A percentile compares a stretch with the other conserved stretches of the same genome.
These are phyloP conservation scores for Protoeuglena noctilucae DNA, from an alignment of 139 green algal genomes.

Conservation along the genomic window DNA sequence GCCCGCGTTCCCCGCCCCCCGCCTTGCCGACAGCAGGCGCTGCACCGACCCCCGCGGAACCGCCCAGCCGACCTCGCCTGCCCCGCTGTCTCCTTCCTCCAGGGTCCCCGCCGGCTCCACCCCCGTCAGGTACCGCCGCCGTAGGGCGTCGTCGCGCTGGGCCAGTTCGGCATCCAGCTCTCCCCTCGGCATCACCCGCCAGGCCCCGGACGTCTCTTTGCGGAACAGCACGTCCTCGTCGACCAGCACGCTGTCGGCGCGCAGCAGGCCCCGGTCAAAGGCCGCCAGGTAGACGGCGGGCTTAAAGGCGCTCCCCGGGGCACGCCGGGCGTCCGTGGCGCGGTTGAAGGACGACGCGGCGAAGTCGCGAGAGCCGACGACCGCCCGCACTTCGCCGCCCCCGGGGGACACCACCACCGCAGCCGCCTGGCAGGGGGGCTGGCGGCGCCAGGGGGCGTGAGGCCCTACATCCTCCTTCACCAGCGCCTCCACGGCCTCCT, in stretches of 20 bases:
- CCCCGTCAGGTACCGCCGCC: not conserved
- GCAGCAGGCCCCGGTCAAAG: constrained; percentile 17
- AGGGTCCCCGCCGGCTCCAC: not conserved
- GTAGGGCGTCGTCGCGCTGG: not conserved
- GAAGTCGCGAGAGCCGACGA: constrained; percentile 34
- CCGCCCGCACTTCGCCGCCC: constrained; percentile 23
- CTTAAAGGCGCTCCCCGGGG: constrained; percentile 27
- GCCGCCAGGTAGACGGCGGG: constrained; percentile 31
- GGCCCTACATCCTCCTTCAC: constrained; percentile 8
- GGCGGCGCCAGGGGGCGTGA: not conserved
- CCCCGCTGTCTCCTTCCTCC: not conserved
- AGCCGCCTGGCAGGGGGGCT: constrained; percentile 19
- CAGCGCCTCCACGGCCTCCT: constrained; percentile 15
- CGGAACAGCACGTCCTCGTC: constrained; percentile 16
- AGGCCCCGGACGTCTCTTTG: not conserved
- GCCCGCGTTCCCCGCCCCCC: constrained; percentile 1
- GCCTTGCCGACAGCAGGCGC: not conserved
- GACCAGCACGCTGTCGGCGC: constrained; percentile 11
- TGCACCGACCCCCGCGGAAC: no score
- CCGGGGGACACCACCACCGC: constrained; percentile 27
- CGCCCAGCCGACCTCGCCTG: no score
- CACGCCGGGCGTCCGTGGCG: constrained; percentile 11
- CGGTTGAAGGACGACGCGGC: constrained; percentile 25
- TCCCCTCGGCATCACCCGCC: not conserved
- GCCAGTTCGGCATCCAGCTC: not conserved